Evolutionary conservation across 345 rosid genomes (phyloP).

Genomic region (Eucalyptus erythrocorys): DNA sequence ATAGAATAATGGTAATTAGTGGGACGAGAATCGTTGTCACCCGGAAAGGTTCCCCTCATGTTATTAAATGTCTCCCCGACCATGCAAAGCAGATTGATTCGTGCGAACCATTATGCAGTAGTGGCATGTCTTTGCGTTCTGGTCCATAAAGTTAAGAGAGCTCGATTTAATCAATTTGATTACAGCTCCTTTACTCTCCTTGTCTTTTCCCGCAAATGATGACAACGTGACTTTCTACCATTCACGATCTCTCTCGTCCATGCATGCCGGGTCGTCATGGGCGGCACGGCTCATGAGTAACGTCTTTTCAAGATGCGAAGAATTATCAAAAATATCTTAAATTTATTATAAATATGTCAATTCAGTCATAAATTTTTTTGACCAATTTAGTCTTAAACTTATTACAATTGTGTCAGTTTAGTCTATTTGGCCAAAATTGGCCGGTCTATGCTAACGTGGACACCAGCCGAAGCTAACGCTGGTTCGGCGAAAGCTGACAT

Average conservation of each 20-base stretch:
- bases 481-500: too few relatives aligned
- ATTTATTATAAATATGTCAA: too few relatives aligned
- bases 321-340: too few relatives aligned
- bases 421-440: too few relatives aligned
- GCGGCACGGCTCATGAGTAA: background rate
- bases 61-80: background rate
- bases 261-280: background rate
- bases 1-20: background rate
- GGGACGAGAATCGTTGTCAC: background rate
- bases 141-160: background rate
- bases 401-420: too few relatives aligned
- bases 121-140: background rate
- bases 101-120: background rate
- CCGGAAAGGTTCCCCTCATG: background rate
- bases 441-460: too few relatives aligned
- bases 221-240: background rate
- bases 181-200: background rate
- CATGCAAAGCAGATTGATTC: background rate
- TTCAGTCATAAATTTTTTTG: too few relatives aligned
- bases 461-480: too few relatives aligned
- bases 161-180: background rate
- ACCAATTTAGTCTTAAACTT: too few relatives aligned
- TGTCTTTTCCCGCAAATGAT: background rate
- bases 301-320: background rate
- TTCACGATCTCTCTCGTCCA: background rate